Conservation (phyloP, 2,329 filamentous ascomycete species). For the Sphaerulina populicola region DNA sequence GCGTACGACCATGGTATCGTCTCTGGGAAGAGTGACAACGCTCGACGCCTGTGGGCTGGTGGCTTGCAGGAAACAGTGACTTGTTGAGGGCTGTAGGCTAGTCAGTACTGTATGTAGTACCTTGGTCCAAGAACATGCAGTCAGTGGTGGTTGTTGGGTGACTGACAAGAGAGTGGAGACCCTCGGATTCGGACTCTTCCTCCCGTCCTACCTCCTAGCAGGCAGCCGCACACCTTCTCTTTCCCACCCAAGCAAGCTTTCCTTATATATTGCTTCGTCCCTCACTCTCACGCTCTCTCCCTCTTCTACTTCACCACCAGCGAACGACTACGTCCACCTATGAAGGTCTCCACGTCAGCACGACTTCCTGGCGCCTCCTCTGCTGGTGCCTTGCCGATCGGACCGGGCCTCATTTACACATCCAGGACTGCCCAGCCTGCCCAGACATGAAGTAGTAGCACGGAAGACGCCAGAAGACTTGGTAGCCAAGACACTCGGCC, state of each 20-base stretch:
- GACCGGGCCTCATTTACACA: no score
- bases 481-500: no score
- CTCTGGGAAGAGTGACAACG: neutral
- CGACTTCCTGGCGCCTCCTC: no score
- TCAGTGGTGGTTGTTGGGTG: neutral
- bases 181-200: neutral
- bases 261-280: no score
- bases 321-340: neutral
- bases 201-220: neutral
- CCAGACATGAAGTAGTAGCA: no score
- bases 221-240: neutral
- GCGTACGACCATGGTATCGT: slow-evolving; percentile 4
- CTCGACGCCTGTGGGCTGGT: neutral
- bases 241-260: neutral
- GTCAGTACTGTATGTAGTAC: no score
- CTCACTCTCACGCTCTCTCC: neutral
- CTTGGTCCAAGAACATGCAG: no score
- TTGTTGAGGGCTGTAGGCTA: neutral
- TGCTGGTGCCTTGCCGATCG: no score
- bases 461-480: no score
- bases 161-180: neutral
- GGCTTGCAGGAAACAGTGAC: neutral
- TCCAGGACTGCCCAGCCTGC: no score
- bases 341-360: no score
- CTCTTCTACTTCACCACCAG: neutral